These are phyloP conservation scores for Fragilariopsis cylindrus DNA, from an alignment of 108 stramenopile genomes.

Conservation along the genomic window DNA sequence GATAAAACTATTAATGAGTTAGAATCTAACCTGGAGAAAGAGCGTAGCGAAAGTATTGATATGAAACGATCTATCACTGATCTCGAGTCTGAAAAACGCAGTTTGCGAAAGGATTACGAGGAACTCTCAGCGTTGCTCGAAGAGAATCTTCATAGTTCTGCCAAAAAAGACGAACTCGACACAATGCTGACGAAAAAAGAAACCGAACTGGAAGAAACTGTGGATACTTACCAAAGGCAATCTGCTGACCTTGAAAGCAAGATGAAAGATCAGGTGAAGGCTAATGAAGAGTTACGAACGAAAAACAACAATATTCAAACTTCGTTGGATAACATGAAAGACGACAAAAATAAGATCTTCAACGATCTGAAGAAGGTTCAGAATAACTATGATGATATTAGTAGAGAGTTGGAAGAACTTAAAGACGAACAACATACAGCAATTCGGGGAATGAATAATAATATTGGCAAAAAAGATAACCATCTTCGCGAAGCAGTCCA, in stretches of 20 bases:
- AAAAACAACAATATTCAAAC: slow-evolving; percentile 23
- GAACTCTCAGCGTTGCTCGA: slow-evolving; percentile 30
- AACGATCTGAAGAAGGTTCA: slow-evolving; percentile 24
- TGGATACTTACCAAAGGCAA: slow-evolving; percentile 19
- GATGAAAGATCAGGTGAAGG: slow-evolving; percentile 19
- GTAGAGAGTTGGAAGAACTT: slow-evolving; percentile 15
- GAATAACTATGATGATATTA: slow-evolving; percentile 15
- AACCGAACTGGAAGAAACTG: slow-evolving; percentile 19
- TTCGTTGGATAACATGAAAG: slow-evolving; percentile 23
- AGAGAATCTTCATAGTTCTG: slow-evolving; percentile 34
- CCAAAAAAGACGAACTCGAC: slow-evolving; percentile 23
- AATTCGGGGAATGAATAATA: slow-evolving; percentile 10
- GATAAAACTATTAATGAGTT: slow-evolving; percentile 26
- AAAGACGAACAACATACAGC: slow-evolving; percentile 1
- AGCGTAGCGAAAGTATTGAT: slow-evolving; percentile 9
- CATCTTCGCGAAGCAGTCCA: slow-evolving; percentile 37
- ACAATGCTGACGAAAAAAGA: slow-evolving; percentile 22
- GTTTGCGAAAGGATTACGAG: slow-evolving; percentile 32
- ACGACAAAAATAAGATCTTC: slow-evolving; percentile 31
- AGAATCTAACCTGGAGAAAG: slow-evolving; percentile 15
- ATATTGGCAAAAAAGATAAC: slow-evolving; percentile 31
- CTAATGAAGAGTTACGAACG: slow-evolving; percentile 24
- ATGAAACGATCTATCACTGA: slow-evolving; percentile 11
- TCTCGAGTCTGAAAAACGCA: slow-evolving; percentile 28
- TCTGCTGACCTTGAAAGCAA: slow-evolving; percentile 23